These are phyloP conservation scores for Potentilla sterilis DNA, from an alignment of 306 rosid genomes.

Conservation along the genomic window DNA sequence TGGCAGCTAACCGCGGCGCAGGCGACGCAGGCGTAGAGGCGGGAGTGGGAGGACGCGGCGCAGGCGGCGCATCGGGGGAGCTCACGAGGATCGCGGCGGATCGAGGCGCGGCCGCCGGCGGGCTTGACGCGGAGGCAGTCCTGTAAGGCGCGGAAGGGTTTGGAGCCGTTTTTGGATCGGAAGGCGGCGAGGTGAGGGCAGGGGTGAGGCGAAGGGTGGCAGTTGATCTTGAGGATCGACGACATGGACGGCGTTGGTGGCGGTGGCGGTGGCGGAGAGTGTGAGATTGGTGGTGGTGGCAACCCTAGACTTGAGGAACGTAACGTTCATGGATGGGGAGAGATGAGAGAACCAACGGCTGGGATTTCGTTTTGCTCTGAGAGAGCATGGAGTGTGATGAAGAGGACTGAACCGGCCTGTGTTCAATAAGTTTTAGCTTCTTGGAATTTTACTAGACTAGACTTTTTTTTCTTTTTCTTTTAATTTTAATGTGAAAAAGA, in stretches of 20 bases:
- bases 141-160: constrained; percentile 70
- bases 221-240: constrained; percentile 58
- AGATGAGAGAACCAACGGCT: constrained; percentile 40
- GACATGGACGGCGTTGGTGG: constrained; percentile 52
- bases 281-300: constrained; percentile 28
- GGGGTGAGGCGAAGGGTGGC: constrained; percentile 49
- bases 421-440: not conserved
- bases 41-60: constrained; percentile 44
- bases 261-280: constrained; percentile 25
- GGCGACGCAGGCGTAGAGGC: constrained; percentile 68
- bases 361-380: constrained; percentile 38
- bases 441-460: not conserved
- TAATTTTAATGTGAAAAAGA: too few species aligned
- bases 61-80: constrained; percentile 63
- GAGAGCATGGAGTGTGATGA: constrained; percentile 31
- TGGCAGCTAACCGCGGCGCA: constrained; percentile 81
- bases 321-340: constrained; percentile 40
- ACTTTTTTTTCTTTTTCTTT: too few species aligned
- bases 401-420: constrained; percentile 8
- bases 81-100: constrained; percentile 74
- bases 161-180: constrained; percentile 61
- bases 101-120: constrained; percentile 72
- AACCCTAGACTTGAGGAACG: constrained; percentile 46
- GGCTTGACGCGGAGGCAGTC: constrained; percentile 80
- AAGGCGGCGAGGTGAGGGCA: constrained; percentile 80